phyloP scores from a whole-genome alignment of 768 basidiomycete species.

The Fistulinella prunicolor region DNA sequence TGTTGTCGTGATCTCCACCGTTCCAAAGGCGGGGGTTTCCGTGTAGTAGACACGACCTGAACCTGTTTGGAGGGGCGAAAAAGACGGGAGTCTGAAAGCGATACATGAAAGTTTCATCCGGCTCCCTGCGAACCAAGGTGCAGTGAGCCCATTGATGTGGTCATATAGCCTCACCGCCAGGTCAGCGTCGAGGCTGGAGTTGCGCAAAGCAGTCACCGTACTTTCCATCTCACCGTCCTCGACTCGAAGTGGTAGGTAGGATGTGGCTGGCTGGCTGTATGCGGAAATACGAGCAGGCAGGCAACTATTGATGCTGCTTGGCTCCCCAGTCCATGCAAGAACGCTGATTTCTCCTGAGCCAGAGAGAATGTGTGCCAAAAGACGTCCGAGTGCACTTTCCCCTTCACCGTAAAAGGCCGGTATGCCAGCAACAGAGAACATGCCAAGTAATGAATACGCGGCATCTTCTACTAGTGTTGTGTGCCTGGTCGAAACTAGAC shows the following conservation, averaged over 20 bases:
- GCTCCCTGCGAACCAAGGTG: slow-evolving; percentile 1
- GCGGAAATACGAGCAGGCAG: slow-evolving; percentile 1
- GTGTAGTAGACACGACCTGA: neutral
- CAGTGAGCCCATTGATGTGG: neutral
- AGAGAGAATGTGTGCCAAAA: no score
- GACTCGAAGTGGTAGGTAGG: neutral
- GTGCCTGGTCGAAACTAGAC: neutral
- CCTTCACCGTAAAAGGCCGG: no score
- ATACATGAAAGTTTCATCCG: slow-evolving; percentile 8
- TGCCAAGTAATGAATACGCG: no score
- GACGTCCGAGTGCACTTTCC: no score
- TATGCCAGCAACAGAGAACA: no score
- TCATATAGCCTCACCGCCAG: neutral
- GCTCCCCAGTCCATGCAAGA: slow-evolving; percentile 8
- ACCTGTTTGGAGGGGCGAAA: neutral
- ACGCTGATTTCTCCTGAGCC: slow-evolving; percentile 5
- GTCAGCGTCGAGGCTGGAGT: neutral
- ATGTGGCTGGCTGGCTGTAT: neutral
- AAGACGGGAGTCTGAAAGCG: neutral
- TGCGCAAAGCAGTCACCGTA: no score
- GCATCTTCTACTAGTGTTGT: neutral
- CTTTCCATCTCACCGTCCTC: neutral
- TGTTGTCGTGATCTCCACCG: neutral
- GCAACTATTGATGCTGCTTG: slow-evolving; percentile 3
- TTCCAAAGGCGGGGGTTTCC: neutral